Percentiles rank a stretch among this genome's conserved stretches.
Conservation (phyloP, 2,329 filamentous ascomycete genomes). For the Botrytis medusae region DNA sequence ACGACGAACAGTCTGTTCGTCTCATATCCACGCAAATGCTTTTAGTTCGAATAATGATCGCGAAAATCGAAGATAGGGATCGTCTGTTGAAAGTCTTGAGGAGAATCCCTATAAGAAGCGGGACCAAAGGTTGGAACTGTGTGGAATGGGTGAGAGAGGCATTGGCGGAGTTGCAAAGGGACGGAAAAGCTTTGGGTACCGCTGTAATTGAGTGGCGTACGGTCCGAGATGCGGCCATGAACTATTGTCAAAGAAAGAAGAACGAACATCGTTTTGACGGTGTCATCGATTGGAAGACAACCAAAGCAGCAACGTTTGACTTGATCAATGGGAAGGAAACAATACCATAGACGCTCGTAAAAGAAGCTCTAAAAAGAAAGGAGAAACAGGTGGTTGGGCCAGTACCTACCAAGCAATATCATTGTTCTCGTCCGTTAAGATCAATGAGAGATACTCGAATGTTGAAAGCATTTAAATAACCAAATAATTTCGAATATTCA, state of each 20-base stretch:
- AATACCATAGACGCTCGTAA: background rate
- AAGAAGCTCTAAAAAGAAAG: background rate
- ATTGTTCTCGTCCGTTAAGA: background rate
- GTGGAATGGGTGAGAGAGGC: constrained; percentile 42
- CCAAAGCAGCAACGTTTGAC: constrained; percentile 23
- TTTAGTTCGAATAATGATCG: background rate
- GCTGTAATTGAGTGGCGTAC: constrained; percentile 42
- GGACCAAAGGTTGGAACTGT: background rate
- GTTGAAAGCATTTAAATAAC: background rate
- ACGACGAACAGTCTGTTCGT: background rate
- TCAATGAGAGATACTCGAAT: background rate
- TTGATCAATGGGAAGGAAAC: constrained; percentile 21
- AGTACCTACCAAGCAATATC: background rate
- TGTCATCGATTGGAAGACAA: constrained; percentile 21
- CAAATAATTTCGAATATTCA: background rate
- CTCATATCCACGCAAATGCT: background rate
- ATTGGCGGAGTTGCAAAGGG: constrained; percentile 39
- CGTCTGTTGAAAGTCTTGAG: background rate
- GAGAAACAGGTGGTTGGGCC: background rate
- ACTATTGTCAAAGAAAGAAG: constrained; percentile 42
- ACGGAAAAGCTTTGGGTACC: constrained; percentile 44
- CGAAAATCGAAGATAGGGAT: background rate
- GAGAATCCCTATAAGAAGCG: accelerated
- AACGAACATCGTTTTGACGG: constrained; percentile 29
- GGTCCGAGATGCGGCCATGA: constrained; percentile 41